Conservation (phyloP, 2,329 filamentous ascomycete species). For the Fusarium proliferatum region DNA sequence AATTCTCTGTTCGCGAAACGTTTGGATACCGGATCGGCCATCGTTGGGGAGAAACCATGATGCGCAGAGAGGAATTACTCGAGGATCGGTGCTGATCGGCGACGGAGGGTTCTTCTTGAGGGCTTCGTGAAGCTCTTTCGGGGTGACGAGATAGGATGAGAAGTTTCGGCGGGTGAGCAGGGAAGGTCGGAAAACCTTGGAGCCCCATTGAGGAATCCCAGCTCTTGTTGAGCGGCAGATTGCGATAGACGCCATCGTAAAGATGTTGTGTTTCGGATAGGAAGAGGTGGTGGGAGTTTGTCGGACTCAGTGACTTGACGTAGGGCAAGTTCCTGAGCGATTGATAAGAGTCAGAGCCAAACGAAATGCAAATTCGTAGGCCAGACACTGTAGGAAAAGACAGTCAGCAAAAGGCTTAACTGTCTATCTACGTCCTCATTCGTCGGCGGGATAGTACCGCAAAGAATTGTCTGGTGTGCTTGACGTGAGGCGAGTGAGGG, state of each 20-base stretch:
- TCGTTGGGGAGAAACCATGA: constrained; percentile 98
- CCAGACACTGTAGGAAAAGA: constrained; percentile 12
- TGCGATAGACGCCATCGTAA: constrained; percentile 57
- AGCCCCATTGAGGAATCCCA: constrained; percentile 52
- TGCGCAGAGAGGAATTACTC: constrained; percentile 89
- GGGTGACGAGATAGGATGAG: constrained; percentile 87
- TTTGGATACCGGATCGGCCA: constrained; percentile 80
- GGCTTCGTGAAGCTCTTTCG: constrained; percentile 82
- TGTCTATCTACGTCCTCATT: constrained; percentile 41
- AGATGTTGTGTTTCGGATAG: constrained; percentile 17
- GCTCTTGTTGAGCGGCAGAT: constrained; percentile 57
- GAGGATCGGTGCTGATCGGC: constrained; percentile 82
- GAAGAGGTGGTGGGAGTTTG: constrained; percentile 11
- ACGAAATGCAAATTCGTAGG: background rate
- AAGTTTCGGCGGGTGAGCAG: constrained; percentile 58
- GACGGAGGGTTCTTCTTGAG: constrained; percentile 84
- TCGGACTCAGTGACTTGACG: constrained; percentile 29
- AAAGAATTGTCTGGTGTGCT: constrained; percentile 11
- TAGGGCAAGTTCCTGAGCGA: constrained; percentile 34
- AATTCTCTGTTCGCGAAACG: constrained; percentile 85
- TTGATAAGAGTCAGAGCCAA: constrained; percentile 38
- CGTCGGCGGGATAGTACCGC: constrained; percentile 27
- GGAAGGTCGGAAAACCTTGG: constrained; percentile 47
- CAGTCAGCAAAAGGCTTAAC: constrained; percentile 38
- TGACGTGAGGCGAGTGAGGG: constrained; percentile 28